Conservation (phyloP, 805 yeast genomes). For the Brettanomyces sp. region DNA sequence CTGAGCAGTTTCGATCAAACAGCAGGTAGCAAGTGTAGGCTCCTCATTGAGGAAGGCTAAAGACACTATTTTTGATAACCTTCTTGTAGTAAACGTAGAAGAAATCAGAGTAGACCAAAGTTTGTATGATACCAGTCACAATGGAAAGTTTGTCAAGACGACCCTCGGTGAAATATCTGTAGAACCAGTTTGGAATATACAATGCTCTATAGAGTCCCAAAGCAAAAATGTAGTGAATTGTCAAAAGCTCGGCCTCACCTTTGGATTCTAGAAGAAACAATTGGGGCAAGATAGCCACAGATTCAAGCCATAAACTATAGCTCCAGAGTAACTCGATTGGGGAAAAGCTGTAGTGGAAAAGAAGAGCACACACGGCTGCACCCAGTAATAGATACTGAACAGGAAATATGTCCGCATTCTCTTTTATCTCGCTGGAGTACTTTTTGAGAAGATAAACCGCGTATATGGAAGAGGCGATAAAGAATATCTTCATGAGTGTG, state of each 20-base stretch:
- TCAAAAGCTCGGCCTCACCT: constrained; percentile 80
- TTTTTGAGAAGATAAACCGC: constrained; percentile 63
- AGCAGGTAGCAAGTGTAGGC: background rate
- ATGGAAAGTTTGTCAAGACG: constrained; percentile 63
- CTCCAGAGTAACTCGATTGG: constrained; percentile 70
- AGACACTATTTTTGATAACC: constrained; percentile 71
- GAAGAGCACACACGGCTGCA: constrained; percentile 42
- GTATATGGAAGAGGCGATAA: constrained; percentile 66
- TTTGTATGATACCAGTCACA: constrained; percentile 76
- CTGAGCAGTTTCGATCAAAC: background rate
- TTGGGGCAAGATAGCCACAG: constrained; percentile 89
- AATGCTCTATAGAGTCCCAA: constrained; percentile 83
- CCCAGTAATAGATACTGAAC: constrained; percentile 62
- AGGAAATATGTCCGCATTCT: constrained; percentile 63
- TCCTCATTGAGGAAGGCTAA: constrained; percentile 40
- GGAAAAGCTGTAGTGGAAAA: constrained; percentile 60
- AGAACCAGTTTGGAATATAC: constrained; percentile 92
- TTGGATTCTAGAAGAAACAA: constrained; percentile 80
- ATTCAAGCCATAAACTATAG: constrained; percentile 86
- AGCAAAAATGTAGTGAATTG: constrained; percentile 89
- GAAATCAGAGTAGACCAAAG: constrained; percentile 86
- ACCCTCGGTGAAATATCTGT: constrained; percentile 62
- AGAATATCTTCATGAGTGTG: constrained; percentile 71
- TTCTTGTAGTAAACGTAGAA: constrained; percentile 81
- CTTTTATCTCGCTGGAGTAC: constrained; percentile 50